These are phyloP conservation scores for Adansonia grandidieri DNA, from an alignment of 441 rosid genomes.

Conservation along the genomic window DNA sequence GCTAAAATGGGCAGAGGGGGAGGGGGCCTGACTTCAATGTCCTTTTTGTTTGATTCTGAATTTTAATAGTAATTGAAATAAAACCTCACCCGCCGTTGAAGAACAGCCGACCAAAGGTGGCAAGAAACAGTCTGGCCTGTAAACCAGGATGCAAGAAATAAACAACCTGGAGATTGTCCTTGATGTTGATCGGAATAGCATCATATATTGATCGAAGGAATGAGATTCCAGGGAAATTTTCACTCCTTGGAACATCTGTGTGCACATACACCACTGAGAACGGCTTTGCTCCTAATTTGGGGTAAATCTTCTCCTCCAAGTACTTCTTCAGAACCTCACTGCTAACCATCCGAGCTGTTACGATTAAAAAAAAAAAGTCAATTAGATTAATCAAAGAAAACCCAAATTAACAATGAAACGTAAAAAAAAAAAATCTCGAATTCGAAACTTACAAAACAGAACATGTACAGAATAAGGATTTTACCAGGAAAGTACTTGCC, in stretches of 20 bases:
- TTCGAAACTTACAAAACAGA: background rate
- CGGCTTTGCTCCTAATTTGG: constrained; percentile 41
- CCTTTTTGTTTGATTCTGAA: too few species aligned
- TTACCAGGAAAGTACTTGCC: constrained; percentile 66
- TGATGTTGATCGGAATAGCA: constrained; percentile 48
- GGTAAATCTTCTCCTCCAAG: constrained; percentile 54
- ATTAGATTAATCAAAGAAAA: background rate
- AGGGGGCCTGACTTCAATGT: too few species aligned
- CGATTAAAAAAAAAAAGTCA: background rate
- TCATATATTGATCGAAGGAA: constrained; percentile 56
- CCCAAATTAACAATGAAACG: too few species aligned
- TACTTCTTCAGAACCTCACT: constrained; percentile 49
- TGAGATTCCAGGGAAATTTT: constrained; percentile 64
- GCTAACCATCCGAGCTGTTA: constrained; percentile 50
- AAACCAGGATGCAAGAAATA: constrained; percentile 66
- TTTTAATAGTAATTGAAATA: background rate
- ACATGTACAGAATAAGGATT: background rate
- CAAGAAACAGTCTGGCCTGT: constrained; percentile 58
- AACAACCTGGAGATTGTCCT: constrained; percentile 45
- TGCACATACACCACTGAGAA: constrained; percentile 62
- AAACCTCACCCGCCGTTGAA: constrained; percentile 56
- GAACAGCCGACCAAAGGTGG: constrained; percentile 67
- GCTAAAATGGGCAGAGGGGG: background rate
- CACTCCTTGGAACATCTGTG: constrained; percentile 49
- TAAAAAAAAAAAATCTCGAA: background rate